A percentile compares a stretch with the other conserved stretches of the same genome.
Evolutionary conservation across 2,329 filamentous ascomycete species (phyloP).

Genomic region (Rugonectria rugulosa): DNA sequence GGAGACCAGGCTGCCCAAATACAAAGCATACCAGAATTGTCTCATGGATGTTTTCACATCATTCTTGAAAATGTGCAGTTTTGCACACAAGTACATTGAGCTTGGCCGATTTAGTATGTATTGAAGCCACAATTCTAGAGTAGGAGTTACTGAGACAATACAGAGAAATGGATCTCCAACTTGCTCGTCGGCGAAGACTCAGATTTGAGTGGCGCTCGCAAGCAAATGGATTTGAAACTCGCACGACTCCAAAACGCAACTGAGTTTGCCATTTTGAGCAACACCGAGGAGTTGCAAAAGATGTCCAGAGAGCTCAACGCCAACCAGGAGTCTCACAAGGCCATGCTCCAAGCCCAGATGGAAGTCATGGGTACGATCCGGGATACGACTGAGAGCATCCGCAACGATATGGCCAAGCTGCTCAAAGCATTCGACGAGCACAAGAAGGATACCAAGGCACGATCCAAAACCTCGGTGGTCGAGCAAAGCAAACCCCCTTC

Average conservation of each 20-base stretch:
- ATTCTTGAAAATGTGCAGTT: conserved; percentile 42
- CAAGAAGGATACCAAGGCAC: conserved; percentile 27
- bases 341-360: conserved; percentile 38
- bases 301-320: conserved; percentile 38
- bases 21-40: conserved; percentile 42
- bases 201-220: conserved; percentile 41
- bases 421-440: conserved; percentile 35
- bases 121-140: too few species aligned
- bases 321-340: conserved; percentile 36
- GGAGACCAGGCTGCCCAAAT: conserved; percentile 41
- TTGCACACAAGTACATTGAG: conserved; percentile 46
- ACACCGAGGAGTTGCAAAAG: conserved; percentile 42
- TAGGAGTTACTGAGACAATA: not conserved
- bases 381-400: conserved; percentile 38
- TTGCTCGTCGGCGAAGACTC: conserved; percentile 41
- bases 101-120: conserved; percentile 42
- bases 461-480: conserved; percentile 21
- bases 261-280: conserved; percentile 43
- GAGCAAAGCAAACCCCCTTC: conserved; percentile 34
- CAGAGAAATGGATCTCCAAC: conserved; percentile 43
- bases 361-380: conserved; percentile 37
- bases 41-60: conserved; percentile 48
- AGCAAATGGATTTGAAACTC: conserved; percentile 39
- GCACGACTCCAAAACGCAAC: conserved; percentile 42
- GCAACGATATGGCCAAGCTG: conserved; percentile 38